Percentiles rank a stretch among this genome's conserved stretches.
Evolutionary conservation across 1,284 basidiomycete genomes (phyloP).

Genomic region (Trichosporon sp.): DNA sequence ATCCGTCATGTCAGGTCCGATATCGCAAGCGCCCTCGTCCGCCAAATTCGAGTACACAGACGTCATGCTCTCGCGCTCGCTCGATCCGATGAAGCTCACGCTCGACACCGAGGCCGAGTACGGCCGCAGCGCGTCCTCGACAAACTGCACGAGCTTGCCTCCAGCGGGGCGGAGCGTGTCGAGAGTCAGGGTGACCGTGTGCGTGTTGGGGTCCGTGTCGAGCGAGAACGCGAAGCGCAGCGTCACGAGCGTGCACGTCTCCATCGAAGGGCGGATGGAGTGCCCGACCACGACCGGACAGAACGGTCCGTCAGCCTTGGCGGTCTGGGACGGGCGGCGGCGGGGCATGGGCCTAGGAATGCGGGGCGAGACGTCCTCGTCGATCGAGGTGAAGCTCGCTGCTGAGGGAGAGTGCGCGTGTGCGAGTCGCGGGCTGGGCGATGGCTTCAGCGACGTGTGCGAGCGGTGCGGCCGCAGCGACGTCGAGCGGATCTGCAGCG

Average conservation of each 20-base stretch:
- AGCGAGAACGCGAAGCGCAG: slow-evolving; percentile 30
- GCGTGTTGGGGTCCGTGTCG: slow-evolving; percentile 24
- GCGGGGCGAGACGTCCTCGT: neutral
- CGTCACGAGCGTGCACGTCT: slow-evolving; percentile 17
- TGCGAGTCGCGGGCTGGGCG: neutral
- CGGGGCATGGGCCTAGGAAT: neutral
- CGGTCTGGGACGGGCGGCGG: neutral
- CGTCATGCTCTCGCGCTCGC: neutral
- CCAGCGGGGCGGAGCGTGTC: slow-evolving; percentile 24
- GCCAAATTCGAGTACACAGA: neutral
- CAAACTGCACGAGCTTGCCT: slow-evolving; percentile 17
- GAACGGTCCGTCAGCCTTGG: neutral
- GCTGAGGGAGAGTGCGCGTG: neutral
- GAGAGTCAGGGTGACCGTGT: slow-evolving; percentile 24
- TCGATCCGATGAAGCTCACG: neutral
- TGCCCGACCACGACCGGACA: slow-evolving; percentile 10
- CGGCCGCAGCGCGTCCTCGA: slow-evolving; percentile 16
- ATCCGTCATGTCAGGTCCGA: slow-evolving; percentile 30
- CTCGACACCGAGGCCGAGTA: neutral
- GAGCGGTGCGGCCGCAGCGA: neutral
- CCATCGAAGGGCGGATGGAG: slow-evolving; percentile 2
- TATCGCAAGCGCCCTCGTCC: slow-evolving; percentile 4
- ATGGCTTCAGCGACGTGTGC: neutral
- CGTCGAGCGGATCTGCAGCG: neutral
- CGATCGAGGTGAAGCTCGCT: neutral